Base-by-base conservation (phyloP, 768 basidiomycete genomes). In the Naganishia vaughanmartiniae region DNA sequence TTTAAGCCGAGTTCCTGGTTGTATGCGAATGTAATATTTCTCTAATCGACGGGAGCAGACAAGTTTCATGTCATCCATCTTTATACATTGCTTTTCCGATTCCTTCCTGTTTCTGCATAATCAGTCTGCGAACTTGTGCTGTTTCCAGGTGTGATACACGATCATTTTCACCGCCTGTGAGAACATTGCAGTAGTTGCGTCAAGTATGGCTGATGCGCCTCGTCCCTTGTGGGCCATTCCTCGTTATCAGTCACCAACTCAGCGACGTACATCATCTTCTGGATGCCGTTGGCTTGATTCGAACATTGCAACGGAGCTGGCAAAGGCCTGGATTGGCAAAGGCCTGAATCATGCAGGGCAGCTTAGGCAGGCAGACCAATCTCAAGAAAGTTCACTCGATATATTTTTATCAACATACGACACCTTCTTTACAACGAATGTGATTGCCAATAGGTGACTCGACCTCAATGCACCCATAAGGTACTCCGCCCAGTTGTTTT, bases 381-480 rank as follows among this genome's bases (percentile, higher is more conserved):
- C n/a, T n/a, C n/a, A n/a, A n/a, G n/a, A n/a, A n/a, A n/a, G n/a
- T n/a, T n/a, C n/a, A n/a, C n/a, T n/a, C n/a, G n/a, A n/a, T n/a
- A n/a, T n/a, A n/a, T n/a, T n/a, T n/a, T n/a, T n/a, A 58, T 58
- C 21, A 24, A 34, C 39, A 31, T 34, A 21, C 31, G 6, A 31
- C 12, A 21, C 39, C 15, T 45, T 6, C 42, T 26, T 24, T 63
- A 45, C 26, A 58, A 26, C 31, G 31, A 57, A 63, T 72, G 71
- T 72, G 54, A 66, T 36, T 72, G 71, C 71, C 66, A 72, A 72
- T 72, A 72, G 71, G 71, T 72, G 71, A 72, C 71, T 72, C 66
- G 71, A 58, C 55, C 57, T 72, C 71, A 72, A 58, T 53, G 71
- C 56, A 69, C 56, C 55, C 55, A 36, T 36, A 39, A 34, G 65